A percentile compares a stretch with the other conserved stretches of the same genome.
Evolutionary conservation across 2,329 filamentous ascomycete genomes (phyloP).

Genomic region (Xylaria sp.): DNA sequence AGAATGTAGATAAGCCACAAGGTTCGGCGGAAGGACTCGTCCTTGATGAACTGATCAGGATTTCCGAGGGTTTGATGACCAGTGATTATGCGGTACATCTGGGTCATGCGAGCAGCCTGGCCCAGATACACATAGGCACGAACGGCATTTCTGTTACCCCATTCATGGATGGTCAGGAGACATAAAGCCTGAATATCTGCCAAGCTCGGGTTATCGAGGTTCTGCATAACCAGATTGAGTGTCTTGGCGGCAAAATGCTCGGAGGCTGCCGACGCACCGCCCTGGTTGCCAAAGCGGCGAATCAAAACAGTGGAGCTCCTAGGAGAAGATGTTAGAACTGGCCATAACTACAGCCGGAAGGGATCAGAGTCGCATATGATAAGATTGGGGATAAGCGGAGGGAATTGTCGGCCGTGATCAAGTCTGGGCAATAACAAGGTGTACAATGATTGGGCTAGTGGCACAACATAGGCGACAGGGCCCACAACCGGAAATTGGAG

Average conservation of each 20-base stretch:
- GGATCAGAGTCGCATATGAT: constrained; percentile 14
- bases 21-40: constrained; percentile 70
- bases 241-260: constrained; percentile 71
- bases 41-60: constrained; percentile 69
- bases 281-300: constrained; percentile 67
- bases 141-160: constrained; percentile 70
- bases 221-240: constrained; percentile 66
- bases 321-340: constrained; percentile 31
- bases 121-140: constrained; percentile 72
- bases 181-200: constrained; percentile 71
- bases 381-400: constrained; percentile 28
- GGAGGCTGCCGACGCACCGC: constrained; percentile 61
- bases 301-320: constrained; percentile 68
- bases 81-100: constrained; percentile 72
- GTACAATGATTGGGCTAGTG: constrained; percentile 29
- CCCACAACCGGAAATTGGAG: constrained; percentile 39
- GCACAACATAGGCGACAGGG: constrained; percentile 36
- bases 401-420: constrained; percentile 25
- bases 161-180: constrained; percentile 71
- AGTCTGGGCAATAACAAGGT: constrained; percentile 30
- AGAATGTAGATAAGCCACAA: constrained; percentile 72
- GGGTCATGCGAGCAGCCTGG: constrained; percentile 71
- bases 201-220: constrained; percentile 68
- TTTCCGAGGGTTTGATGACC: constrained; percentile 63
- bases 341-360: constrained; percentile 11